Evolutionary conservation across 176 grass and related monocot species (phyloP).

Genomic region (Oryza nivara): DNA sequence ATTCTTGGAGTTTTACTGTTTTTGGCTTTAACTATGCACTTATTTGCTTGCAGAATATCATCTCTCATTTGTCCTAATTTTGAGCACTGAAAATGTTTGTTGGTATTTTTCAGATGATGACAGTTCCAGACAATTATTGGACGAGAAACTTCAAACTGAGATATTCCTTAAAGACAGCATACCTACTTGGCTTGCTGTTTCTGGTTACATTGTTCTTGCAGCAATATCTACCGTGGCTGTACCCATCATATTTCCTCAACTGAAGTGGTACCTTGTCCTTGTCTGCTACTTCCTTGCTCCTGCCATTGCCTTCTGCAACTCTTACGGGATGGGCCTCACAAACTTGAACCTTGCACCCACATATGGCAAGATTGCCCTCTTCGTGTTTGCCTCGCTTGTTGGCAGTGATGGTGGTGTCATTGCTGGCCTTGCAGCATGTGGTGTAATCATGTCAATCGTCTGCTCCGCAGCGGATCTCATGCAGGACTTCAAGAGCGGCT

Average conservation of each 20-base stretch:
- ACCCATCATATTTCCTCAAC: conserved; percentile 52
- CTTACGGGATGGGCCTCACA: conserved; percentile 52
- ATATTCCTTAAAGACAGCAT: conserved; percentile 54
- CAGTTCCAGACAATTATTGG: neutral
- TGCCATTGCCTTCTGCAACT: conserved; percentile 58
- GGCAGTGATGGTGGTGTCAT: conserved; percentile 46
- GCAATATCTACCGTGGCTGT: conserved; percentile 39
- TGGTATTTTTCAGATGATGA: conserved; percentile 20
- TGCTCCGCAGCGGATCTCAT: conserved; percentile 54
- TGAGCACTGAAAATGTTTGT: neutral
- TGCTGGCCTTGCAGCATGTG: conserved; percentile 49
- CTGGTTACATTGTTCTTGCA: conserved; percentile 48
- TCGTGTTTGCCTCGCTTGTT: conserved; percentile 34
- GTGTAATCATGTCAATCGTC: conserved; percentile 49
- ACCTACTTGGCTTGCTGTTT: conserved; percentile 45
- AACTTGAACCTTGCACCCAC: conserved; percentile 56
- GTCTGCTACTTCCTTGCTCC: conserved; percentile 52
- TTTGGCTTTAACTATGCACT: neutral
- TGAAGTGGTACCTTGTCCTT: conserved; percentile 57
- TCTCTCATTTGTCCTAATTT: neutral
- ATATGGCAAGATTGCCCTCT: conserved; percentile 51
- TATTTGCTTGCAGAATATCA: conserved; percentile 22
- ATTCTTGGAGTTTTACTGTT: neutral
- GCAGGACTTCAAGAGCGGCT: conserved; percentile 57
- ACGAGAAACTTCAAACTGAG: conserved; percentile 41